Evolutionary conservation across 1,139 yeast species (phyloP).

Genomic region (Kodamaea sp.): DNA sequence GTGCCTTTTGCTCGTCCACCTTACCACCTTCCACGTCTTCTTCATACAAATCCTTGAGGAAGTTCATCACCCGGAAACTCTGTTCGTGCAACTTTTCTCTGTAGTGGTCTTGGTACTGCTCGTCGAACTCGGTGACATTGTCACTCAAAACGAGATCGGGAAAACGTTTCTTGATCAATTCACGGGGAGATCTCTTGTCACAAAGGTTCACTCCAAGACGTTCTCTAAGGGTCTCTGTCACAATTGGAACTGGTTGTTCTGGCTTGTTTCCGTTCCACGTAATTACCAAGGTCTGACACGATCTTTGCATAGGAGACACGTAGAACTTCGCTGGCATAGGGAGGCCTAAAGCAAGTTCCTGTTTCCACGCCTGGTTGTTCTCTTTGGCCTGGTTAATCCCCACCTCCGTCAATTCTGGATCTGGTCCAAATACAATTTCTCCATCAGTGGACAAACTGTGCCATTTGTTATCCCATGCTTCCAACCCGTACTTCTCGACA

Average conservation of each 20-base stretch:
- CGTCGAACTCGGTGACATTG: constrained; percentile 22
- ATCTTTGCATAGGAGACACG: constrained; percentile 27
- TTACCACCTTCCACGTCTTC: constrained; percentile 18
- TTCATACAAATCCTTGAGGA: constrained; percentile 23
- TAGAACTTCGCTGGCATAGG: constrained; percentile 25
- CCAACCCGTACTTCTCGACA: constrained; percentile 41
- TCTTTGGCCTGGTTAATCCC: constrained; percentile 40
- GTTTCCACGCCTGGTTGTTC: constrained; percentile 22
- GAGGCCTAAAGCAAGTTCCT: constrained; percentile 19
- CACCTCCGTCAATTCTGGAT: constrained; percentile 42
- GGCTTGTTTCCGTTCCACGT: constrained; percentile 26
- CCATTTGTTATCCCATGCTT: constrained; percentile 46
- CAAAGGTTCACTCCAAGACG: constrained; percentile 23
- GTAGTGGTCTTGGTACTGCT: constrained; percentile 13
- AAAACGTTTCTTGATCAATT: constrained; percentile 39
- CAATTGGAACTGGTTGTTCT: constrained; percentile 12
- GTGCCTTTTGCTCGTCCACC: constrained; percentile 17
- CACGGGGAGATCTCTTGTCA: constrained; percentile 27
- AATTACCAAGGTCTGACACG: constrained; percentile 21
- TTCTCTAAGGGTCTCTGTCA: constrained; percentile 17
- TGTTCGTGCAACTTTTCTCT: constrained; percentile 24
- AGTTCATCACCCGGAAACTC: constrained; percentile 20
- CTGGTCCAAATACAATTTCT: constrained; percentile 48
- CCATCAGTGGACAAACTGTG: constrained; percentile 43
- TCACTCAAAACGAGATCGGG: constrained; percentile 27